Conservation (phyloP, 352 stramenopile species). For the Globisporangium acanthophoron region DNA sequence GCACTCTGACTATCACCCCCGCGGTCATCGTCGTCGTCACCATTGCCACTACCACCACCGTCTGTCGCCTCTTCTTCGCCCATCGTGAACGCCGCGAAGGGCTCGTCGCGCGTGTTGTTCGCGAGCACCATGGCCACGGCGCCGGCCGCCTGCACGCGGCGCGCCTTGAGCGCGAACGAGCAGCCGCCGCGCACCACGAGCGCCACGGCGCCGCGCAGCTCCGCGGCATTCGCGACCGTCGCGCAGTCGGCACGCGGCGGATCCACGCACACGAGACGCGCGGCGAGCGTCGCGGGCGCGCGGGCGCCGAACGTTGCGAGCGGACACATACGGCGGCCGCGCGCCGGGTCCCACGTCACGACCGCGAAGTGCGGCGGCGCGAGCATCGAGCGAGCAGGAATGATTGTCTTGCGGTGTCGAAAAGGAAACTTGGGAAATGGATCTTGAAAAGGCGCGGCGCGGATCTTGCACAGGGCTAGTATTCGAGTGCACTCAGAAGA, state of each 20-base stretch:
- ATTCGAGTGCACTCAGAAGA: no score
- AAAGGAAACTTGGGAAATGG: no score
- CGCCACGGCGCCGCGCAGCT: slow-evolving; percentile 44
- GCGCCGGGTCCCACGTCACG: slow-evolving; percentile 45
- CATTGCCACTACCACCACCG: background rate
- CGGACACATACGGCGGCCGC: slow-evolving; percentile 37
- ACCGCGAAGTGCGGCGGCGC: slow-evolving; percentile 30
- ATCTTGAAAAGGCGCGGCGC: no score
- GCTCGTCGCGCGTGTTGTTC: slow-evolving; percentile 32
- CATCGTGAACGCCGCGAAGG: slow-evolving; percentile 60
- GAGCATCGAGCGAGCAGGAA: no score
- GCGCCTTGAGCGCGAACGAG: slow-evolving; percentile 62
- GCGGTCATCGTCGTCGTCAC: background rate
- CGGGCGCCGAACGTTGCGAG: slow-evolving; percentile 55
- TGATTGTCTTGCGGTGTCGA: no score
- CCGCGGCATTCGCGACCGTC: slow-evolving; percentile 35
- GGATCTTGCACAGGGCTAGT: no score
- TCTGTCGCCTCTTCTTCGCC: slow-evolving; percentile 10
- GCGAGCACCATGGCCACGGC: slow-evolving; percentile 42
- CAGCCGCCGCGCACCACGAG: slow-evolving; percentile 65
- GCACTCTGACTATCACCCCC: background rate
- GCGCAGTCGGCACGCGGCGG: slow-evolving; percentile 53
- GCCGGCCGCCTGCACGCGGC: slow-evolving; percentile 44
- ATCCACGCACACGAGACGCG: slow-evolving; percentile 45
- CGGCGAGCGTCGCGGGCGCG: slow-evolving; percentile 16